phyloP scores from a whole-genome alignment of 306 rosid genomes.

The Alnus glutinosa region DNA sequence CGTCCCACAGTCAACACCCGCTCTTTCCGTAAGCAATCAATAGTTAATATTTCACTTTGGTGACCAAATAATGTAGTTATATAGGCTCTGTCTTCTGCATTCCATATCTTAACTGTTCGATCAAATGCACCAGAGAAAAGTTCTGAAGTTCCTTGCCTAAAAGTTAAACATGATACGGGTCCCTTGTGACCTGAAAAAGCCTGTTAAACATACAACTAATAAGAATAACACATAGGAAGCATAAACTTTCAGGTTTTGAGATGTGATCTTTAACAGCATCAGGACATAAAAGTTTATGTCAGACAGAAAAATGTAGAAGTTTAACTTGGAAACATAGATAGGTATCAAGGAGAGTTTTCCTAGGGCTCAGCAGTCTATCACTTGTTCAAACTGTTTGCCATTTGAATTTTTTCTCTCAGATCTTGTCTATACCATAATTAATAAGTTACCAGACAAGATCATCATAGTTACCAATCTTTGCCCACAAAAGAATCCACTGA shows the following conservation, averaged over 20 bases:
- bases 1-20: slow-evolving; percentile 83
- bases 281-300: not conserved
- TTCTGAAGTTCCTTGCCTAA: slow-evolving; percentile 91
- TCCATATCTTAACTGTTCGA: slow-evolving; percentile 93
- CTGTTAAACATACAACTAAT: slow-evolving; percentile 44
- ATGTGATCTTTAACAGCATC: not conserved
- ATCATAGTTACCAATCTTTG: not conserved
- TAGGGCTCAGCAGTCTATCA: not conserved
- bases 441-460: not conserved
- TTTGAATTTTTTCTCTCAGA: not conserved
- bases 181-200: slow-evolving; percentile 94
- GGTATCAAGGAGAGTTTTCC: not conserved
- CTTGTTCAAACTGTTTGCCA: not conserved
- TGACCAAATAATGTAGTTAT: slow-evolving; percentile 88
- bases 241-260: not conserved
- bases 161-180: slow-evolving; percentile 77
- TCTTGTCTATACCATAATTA: not conserved
- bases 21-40: slow-evolving; percentile 90
- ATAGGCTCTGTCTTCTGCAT: slow-evolving; percentile 90
- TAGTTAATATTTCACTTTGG: slow-evolving; percentile 73
- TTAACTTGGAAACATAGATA: not conserved
- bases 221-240: not conserved
- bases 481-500: not conserved
- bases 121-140: slow-evolving; percentile 96
- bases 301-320: not conserved